A percentile compares a stretch with the other conserved stretches of the same genome.
Conservation (phyloP, 495 filamentous ascomycete species). For the Lepidopterella palustris region DNA sequence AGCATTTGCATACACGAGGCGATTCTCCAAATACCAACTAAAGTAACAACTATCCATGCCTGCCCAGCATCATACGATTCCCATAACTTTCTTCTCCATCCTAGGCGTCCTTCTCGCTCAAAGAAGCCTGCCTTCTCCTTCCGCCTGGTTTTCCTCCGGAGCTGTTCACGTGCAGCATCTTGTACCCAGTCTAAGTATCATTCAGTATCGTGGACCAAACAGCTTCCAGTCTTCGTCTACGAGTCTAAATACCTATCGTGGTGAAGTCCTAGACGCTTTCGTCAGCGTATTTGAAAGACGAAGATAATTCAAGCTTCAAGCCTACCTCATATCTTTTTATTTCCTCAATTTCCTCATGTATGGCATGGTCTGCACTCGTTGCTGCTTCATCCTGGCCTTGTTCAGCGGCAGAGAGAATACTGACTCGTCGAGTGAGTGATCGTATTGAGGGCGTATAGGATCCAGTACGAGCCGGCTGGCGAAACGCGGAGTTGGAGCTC, state of each 20-base stretch:
- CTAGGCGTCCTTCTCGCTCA: conserved; percentile 60
- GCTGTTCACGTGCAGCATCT: conserved; percentile 87
- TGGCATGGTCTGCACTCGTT: conserved; percentile 35
- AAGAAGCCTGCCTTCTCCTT: conserved; percentile 70
- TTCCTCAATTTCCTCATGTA: conserved; percentile 92
- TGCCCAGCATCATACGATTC: conserved; percentile 95
- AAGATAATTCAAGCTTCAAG: conserved; percentile 2
- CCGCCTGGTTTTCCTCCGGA: conserved; percentile 66
- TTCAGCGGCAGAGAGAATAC: conserved; percentile 61
- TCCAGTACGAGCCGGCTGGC: conserved; percentile 37
- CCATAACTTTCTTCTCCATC: conserved; percentile 75
- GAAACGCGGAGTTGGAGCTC: conserved; percentile 29
- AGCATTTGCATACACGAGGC: background rate
- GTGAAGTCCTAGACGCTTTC: conserved; percentile 59
- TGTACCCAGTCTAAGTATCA: conserved; percentile 76
- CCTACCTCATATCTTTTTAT: conserved; percentile 91
- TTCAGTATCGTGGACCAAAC: background rate
- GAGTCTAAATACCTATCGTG: conserved; percentile 61
- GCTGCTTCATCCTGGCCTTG: conserved; percentile 48
- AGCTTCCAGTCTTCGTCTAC: background rate
- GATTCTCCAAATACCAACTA: conserved; percentile 53
- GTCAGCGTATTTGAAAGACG: conserved; percentile 33
- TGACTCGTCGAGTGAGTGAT: conserved; percentile 50
- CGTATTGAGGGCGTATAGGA: conserved; percentile 48
- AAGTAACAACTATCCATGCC: conserved; percentile 94